These are phyloP conservation scores for Suhomyces emberorum DNA, from an alignment of 805 yeast genomes.

Conservation along the genomic window DNA sequence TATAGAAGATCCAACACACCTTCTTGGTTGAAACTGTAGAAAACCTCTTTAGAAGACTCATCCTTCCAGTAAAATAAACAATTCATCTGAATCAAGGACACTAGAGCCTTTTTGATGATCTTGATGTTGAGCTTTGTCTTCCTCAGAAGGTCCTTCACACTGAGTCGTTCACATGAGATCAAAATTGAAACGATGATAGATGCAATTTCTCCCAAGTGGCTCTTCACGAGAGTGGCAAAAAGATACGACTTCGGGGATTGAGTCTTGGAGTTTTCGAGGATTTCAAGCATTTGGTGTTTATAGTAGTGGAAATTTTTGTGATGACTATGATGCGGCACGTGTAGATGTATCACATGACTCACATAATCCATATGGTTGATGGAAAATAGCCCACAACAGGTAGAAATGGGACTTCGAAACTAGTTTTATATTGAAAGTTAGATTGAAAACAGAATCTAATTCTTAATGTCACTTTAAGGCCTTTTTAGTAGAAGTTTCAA, in stretches of 20 bases:
- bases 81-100: constrained; percentile 73
- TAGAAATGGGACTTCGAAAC: too few species aligned
- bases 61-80: constrained; percentile 69
- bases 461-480: too few species aligned
- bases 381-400: too few species aligned
- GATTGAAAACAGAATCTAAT: too few species aligned
- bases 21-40: constrained; percentile 59
- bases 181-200: constrained; percentile 57
- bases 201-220: constrained; percentile 71
- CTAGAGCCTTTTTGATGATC: constrained; percentile 62
- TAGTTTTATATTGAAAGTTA: too few species aligned
- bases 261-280: constrained; percentile 32
- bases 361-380: too few species aligned
- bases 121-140: constrained; percentile 46
- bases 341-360: too few species aligned
- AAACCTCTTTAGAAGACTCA: constrained; percentile 26
- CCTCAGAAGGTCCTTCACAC: constrained; percentile 50
- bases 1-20: constrained; percentile 66
- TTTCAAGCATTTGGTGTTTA: constrained; percentile 14
- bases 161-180: constrained; percentile 64
- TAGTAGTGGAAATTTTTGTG: too few species aligned
- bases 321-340: too few species aligned
- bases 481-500: too few species aligned
- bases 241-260: constrained; percentile 63
- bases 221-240: constrained; percentile 49